Evolutionary conservation across 2,329 filamentous ascomycete genomes (phyloP), one percentile per base, ranked within the genome.

Genomic region (Nemania diffusa): DNA sequence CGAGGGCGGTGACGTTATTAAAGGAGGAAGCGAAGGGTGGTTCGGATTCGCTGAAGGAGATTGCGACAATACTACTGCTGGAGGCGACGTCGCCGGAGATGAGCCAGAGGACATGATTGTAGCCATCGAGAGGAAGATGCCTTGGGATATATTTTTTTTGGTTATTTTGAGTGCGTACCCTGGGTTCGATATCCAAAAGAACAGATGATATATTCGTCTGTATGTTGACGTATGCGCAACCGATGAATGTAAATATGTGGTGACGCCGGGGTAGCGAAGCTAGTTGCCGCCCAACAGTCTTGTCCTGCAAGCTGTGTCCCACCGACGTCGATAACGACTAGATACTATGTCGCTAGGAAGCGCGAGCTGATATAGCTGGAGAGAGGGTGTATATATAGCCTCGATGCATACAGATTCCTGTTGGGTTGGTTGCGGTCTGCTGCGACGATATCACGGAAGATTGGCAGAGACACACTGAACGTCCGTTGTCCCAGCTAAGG

Each of bases 71-170:
- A 81, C 75, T 69, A 82, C 79, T 75, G 82, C 80, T 73, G 85
- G 81, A 73, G 86, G 83, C 73, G 87, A 87, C 40, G 84, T 81
- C 72, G 84, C 81, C 73, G 85, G 82, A 73, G 86, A 85, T 73
- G 86, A 85, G 70, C 83, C 82, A 73, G 85, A 82, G 76, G 86
- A 87, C 84, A 89, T 86, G 77, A 86, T 83, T 74, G 85, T 82
- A 73, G 83, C 82, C 82, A 84, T 85, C 72, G 75, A 78, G 71
- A 75, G 78, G 59, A 76, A 73, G 74, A 75, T 76, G 74, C 76
- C 78, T 74, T 72, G 62, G 69, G 65, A 71, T 64, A 9, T 6
- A 62, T 62, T 59, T 50, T 60, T 44, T 56, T 32, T 57, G 32
- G 44, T 46, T 17, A 15, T 59, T 42, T 72, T 69, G 52, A 65